Base-by-base conservation (phyloP, 768 basidiomycete species). In the Tubosaeta sp. region DNA sequence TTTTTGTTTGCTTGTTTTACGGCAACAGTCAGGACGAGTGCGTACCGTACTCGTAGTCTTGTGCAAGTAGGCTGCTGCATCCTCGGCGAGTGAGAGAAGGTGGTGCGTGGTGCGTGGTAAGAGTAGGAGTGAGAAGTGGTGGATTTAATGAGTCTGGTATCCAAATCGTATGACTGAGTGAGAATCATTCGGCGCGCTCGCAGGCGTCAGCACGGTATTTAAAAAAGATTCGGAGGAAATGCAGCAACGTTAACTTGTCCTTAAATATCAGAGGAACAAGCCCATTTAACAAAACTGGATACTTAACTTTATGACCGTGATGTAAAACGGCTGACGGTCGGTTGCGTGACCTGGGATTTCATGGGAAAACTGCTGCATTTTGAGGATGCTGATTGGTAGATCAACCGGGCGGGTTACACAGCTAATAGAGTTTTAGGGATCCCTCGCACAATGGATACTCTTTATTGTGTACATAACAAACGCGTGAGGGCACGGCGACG, bases 11-110 rank as follows among this genome's bases (percentile, higher is more conserved):
- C 19, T 21, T 38, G 12, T 51, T n/a, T 51, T 44, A 13, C 30
- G 11, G 19, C 4, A 31, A 42, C 34, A 25, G 22, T 32, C 18
- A 9, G 46, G 45, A 43, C 9, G 7, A 11, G 18, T 22, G 38
- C 65, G 47, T 51, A 70, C 67, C 67, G 54, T 18, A 90, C 78
- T 54, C 81, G 84, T 49, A 87, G 74, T 48, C 71, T 73, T 22
- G 74, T 75, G 69, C 82, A 84, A 21, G 88, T 90, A 9, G 87
- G 87, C 24, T 68, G 76, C 63, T 88, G 87, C 79, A 85, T 83
- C 52, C 52, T 62, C 21, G 58, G 54, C 44, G 44, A 51, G 21
- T 45, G 57, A 42, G 29, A 36, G 46, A 29, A 52, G 51, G 51
- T 19, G 39, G 44, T 48, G 46, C 39, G 58, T 41, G 50, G 54